phyloP scores from a whole-genome alignment of 768 basidiomycete genomes.

The Serendipita sp. region DNA sequence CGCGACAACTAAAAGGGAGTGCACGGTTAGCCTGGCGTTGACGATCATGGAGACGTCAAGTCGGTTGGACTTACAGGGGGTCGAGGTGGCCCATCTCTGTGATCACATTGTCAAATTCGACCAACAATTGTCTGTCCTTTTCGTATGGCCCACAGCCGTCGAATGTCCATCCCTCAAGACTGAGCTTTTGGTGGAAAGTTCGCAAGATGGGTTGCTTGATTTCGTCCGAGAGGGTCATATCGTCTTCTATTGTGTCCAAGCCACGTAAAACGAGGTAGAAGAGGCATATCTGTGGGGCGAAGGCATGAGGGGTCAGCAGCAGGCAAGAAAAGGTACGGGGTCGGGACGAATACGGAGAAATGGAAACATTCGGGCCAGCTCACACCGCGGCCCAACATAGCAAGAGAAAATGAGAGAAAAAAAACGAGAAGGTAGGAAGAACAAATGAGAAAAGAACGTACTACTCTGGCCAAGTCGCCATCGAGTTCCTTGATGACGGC shows the following conservation, averaged over 20 bases:
- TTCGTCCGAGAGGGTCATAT: slow-evolving; percentile 84
- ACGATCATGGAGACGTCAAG: not conserved
- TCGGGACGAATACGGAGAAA: not conserved
- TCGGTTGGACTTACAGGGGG: slow-evolving; percentile 31
- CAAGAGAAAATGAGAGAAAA: not conserved
- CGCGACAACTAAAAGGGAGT: slow-evolving; percentile 31
- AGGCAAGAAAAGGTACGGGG: slow-evolving; percentile 5
- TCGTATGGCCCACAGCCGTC: slow-evolving; percentile 68
- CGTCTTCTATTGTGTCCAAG: slow-evolving; percentile 95
- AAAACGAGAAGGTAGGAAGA: not conserved
- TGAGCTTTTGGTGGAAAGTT: slow-evolving; percentile 61
- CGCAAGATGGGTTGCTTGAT: slow-evolving; percentile 77
- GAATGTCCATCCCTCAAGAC: slow-evolving; percentile 78
- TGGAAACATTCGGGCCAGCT: not conserved
- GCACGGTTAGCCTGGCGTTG: not conserved
- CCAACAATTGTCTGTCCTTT: slow-evolving; percentile 71
- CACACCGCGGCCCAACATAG: slow-evolving; percentile 3
- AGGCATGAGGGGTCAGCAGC: not conserved
- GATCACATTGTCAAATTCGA: slow-evolving; percentile 67
- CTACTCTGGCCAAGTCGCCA: slow-evolving; percentile 82
- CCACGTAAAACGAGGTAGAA: slow-evolving; percentile 91
- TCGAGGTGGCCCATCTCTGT: slow-evolving; percentile 60
- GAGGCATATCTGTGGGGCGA: slow-evolving; percentile 53
- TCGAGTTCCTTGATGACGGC: slow-evolving; percentile 93
- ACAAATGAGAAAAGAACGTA: slow-evolving; percentile 27